Conservation (phyloP, 2,329 filamentous ascomycete species). For the Diaporthe vaccinii region DNA sequence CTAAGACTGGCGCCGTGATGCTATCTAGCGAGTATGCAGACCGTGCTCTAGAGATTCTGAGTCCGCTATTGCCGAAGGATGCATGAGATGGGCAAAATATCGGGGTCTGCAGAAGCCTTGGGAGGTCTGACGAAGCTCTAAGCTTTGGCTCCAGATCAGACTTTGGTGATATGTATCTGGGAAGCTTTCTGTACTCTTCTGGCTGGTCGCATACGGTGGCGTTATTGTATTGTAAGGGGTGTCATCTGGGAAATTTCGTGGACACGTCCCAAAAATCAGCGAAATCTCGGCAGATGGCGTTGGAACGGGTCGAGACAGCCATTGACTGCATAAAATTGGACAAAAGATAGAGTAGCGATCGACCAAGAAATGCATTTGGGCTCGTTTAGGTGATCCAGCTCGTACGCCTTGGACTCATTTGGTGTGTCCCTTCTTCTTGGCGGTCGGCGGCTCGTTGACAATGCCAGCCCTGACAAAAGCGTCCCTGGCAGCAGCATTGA, state of each 20-base stretch:
- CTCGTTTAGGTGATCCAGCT: neutral
- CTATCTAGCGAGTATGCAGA: conserved; percentile 80
- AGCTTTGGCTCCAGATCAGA: neutral
- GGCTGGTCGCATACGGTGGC: conserved; percentile 26
- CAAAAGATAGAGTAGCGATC: neutral
- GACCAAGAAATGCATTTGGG: neutral
- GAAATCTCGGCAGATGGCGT: neutral
- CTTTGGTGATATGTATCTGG: neutral
- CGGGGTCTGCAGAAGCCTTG: neutral
- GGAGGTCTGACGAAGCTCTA: neutral
- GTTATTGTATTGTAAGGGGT: conserved; percentile 23
- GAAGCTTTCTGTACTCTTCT: neutral
- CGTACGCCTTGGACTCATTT: conserved; percentile 43
- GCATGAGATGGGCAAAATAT: conserved; percentile 10
- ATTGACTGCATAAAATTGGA: neutral
- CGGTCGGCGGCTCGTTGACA: conserved; percentile 64
- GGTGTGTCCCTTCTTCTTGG: conserved; percentile 59
- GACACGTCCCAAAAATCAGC: conserved; percentile 1
- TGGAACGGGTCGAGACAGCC: neutral
- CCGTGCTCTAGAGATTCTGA: conserved; percentile 80
- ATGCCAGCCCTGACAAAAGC: conserved; percentile 84
- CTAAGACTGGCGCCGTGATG: conserved; percentile 89
- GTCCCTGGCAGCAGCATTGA: conserved; percentile 88
- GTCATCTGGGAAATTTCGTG: neutral
- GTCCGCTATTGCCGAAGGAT: conserved; percentile 60